Evolutionary conservation across 139 green algal genomes (phyloP), one percentile per base, ranked within the genome.

Genomic region (Haematococcus lacustris): DNA sequence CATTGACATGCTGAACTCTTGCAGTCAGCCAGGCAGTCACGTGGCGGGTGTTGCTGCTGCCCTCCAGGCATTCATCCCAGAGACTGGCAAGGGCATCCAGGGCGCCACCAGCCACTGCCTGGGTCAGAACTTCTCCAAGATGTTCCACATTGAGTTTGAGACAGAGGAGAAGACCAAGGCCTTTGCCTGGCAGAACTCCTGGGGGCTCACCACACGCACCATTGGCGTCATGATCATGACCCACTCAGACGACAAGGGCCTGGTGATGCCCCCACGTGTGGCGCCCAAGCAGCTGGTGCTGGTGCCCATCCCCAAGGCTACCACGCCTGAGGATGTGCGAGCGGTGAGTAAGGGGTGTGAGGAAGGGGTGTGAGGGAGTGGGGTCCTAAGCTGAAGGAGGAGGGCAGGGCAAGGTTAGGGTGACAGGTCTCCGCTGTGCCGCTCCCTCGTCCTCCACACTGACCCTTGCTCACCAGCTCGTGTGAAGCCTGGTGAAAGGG

Each of bases 181-280:
- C 70, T 76, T 90, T 69, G 89, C 86, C 51, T 99, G 95, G 95
- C 92, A 99, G 78, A 99, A 98, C 87, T 93, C 82, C 34, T 99
- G 94, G 93, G 95, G 95, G 38, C 80, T 97, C 47, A 97, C 93
- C 71, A 98, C 95, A 35, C 90, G 95, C 76, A 92, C 88, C 66
- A 93, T 99, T 60, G 95, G 95, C 6, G 94, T 99, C 3, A 96
- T 96, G 90, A 88, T 98, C 82, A 99, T 99, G 94, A 94, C 95
- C 34, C 95, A 99, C 81, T 86, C 82, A 25, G 95, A 99, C 77
- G 86, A 99, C 90, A 97, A 95, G 85, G 95, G 95, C 1, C 75
- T 98, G 38, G 93, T 98, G 66, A 79, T 99, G 75, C 95, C 95
- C 28, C 95, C 95, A 1, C 78, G 88, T 26, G 88, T 97, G 35